phyloP scores from a whole-genome alignment of 805 yeast genomes.

The Zygotorulaspora sp. region DNA sequence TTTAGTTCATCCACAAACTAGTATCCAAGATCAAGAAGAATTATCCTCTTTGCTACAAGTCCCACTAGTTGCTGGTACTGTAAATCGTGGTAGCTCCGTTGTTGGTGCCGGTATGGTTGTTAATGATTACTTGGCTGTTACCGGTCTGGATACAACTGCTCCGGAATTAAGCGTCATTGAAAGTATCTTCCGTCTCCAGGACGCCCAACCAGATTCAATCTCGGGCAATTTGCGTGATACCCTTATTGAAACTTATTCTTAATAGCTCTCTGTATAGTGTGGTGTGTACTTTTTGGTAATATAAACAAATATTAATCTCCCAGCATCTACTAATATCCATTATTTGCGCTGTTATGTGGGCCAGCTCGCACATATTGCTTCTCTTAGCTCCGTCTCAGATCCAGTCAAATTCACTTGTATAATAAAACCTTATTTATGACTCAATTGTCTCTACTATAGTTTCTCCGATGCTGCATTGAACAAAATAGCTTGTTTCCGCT shows the following conservation, averaged over 20 bases:
- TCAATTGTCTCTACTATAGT: no score
- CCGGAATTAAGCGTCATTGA: conserved; percentile 97
- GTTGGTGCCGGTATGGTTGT: conserved; percentile 99
- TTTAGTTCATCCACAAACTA: conserved; percentile 94
- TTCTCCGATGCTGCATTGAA: no score
- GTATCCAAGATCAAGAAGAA: conserved; percentile 97
- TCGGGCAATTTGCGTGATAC: conserved; percentile 86
- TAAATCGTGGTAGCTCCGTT: conserved; percentile 94
- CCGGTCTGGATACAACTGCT: conserved; percentile 97
- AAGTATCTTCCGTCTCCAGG: conserved; percentile 90
- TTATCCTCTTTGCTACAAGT: conserved; percentile 91
- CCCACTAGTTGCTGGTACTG: conserved; percentile 97
- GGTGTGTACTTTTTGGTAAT: background rate
- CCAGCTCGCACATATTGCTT: no score
- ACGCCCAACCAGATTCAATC: conserved; percentile 83
- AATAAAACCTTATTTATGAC: no score
- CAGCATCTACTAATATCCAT: no score
- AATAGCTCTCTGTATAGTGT: conserved; percentile 15
- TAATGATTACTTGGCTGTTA: conserved; percentile 95
- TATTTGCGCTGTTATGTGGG: no score
- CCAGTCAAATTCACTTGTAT: background rate
- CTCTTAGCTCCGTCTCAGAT: no score
- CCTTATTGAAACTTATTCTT: conserved; percentile 85
- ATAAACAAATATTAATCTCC: background rate
- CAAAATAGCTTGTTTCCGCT: no score